Evolutionary conservation across 306 rosid genomes (phyloP).

Genomic region (Gastrolobium bilobum): DNA sequence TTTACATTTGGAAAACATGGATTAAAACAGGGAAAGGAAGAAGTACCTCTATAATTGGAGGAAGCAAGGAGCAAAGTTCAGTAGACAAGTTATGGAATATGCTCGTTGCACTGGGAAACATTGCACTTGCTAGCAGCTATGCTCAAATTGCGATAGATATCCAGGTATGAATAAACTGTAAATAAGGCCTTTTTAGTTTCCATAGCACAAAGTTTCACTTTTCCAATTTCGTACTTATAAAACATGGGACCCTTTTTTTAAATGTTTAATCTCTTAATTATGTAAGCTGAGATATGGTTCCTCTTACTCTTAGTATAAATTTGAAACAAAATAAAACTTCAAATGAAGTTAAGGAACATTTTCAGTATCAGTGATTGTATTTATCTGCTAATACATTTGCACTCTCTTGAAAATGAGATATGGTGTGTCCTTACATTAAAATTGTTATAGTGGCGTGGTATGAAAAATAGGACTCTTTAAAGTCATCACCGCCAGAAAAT

Average conservation of each 20-base stretch:
- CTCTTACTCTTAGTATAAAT: neutral
- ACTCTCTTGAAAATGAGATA: neutral
- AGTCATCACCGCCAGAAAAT: conserved; percentile 73
- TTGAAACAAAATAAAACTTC: too few species aligned
- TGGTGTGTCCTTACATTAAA: neutral
- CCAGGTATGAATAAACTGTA: conserved; percentile 47
- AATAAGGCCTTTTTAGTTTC: neutral
- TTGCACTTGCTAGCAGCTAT: conserved; percentile 65
- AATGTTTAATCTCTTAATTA: neutral
- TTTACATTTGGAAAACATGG: neutral
- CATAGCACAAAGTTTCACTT: neutral
- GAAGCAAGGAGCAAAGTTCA: conserved; percentile 28
- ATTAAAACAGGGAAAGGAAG: conserved; percentile 54
- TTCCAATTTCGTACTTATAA: neutral
- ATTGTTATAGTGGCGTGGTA: neutral
- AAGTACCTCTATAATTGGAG: conserved; percentile 48
- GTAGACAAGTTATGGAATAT: conserved; percentile 55
- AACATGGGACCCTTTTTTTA: neutral
- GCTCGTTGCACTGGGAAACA: conserved; percentile 64
- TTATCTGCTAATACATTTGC: neutral
- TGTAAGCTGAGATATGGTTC: neutral
- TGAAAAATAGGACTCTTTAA: conserved; percentile 64
- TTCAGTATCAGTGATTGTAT: too few species aligned
- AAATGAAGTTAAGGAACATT: too few species aligned
- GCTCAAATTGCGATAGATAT: conserved; percentile 56